Evolutionary conservation across 2,329 filamentous ascomycete species (phyloP), one percentile per base, ranked within the genome.

Genomic region (Nigrospora osmanthi): DNA sequence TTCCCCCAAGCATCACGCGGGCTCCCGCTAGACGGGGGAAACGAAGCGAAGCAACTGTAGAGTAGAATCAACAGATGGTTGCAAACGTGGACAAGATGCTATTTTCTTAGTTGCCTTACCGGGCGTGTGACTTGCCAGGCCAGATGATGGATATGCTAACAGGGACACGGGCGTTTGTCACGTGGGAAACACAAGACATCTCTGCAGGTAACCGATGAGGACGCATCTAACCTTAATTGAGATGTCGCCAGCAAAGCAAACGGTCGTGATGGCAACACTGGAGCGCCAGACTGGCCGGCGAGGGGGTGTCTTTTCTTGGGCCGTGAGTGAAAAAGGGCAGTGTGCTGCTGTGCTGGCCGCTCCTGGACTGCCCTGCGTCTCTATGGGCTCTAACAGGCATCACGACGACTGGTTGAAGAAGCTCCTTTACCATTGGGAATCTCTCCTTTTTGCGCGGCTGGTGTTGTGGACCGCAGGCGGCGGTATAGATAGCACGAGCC

Each of bases 201-300:
- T 48, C 57, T 65, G 64, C 63, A 58, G 53, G 61, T 63, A 65
- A 55, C 63, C 63, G 64, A 47, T 47, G 23, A 32, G 39, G 45
- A 58, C 57, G 60, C 58, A 61, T 57, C 54, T 52, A 65, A 63
- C 60, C 58, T 59, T 62, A 60, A 61, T 58, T 60, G 57, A 64
- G 52, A 53, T 59, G 56, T 52, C 48, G 53, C 49, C 35, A n/a
- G 17, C 28, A 38, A 23, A 58, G 56, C 58, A 62, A 62, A 61
- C 58, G 58, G 52, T 47, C 41, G 44, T 53, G 57, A 60, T 59
- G 49, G 49, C 47, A 52, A 36, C 33, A 16, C 39, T 32, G 31
- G 39, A 11, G 11, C 34, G 39, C 31, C 39, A 34, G 39, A 34
- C 23, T 41, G 39, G 31, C 39, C 23, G 39, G 31, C 34, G 31